A percentile compares a stretch with the other conserved stretches of the same genome.
These are phyloP conservation scores for Fomitopsis pinicola DNA, from an alignment of 1,284 basidiomycete genomes.

Conservation along the genomic window DNA sequence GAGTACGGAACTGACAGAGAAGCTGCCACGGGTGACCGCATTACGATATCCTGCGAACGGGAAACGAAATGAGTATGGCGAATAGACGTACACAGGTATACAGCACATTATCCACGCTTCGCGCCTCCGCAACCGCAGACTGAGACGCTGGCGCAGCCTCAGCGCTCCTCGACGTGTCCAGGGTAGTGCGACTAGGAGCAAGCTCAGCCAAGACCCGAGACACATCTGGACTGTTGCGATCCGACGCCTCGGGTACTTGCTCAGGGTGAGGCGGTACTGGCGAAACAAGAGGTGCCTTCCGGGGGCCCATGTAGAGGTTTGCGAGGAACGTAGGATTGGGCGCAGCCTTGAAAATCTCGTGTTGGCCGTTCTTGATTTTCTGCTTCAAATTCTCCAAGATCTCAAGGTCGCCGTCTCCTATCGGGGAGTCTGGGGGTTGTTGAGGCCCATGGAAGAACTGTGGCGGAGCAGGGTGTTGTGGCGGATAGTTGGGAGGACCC, in stretches of 20 bases:
- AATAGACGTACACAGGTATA: not conserved
- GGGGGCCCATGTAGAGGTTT: constrained; percentile 55
- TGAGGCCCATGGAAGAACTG: constrained; percentile 16
- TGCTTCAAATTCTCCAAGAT: constrained; percentile 68
- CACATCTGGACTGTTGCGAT: constrained; percentile 1
- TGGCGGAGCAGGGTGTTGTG: constrained; percentile 21
- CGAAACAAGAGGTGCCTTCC: constrained; percentile 12
- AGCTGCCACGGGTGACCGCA: not conserved
- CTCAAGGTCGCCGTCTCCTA: constrained; percentile 56
- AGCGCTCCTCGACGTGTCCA: constrained; percentile 4
- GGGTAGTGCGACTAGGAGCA: constrained; percentile 3
- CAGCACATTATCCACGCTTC: constrained; percentile 1
- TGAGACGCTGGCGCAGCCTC: not conserved
- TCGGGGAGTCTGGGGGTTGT: constrained; percentile 12
- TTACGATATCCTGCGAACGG: not conserved
- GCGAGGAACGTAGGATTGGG: constrained; percentile 63
- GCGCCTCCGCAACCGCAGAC: not conserved
- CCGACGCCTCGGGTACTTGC: constrained; percentile 24
- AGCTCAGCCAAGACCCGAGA: not conserved
- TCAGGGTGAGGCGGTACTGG: constrained; percentile 40
- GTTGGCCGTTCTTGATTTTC: constrained; percentile 65
- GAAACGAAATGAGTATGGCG: not conserved
- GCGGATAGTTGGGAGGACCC: constrained; percentile 13
- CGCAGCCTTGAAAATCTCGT: constrained; percentile 59
- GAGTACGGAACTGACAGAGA: not conserved